Evolutionary conservation across 805 yeast species (phyloP).

Genomic region (Yarrowia yakushimensis): DNA sequence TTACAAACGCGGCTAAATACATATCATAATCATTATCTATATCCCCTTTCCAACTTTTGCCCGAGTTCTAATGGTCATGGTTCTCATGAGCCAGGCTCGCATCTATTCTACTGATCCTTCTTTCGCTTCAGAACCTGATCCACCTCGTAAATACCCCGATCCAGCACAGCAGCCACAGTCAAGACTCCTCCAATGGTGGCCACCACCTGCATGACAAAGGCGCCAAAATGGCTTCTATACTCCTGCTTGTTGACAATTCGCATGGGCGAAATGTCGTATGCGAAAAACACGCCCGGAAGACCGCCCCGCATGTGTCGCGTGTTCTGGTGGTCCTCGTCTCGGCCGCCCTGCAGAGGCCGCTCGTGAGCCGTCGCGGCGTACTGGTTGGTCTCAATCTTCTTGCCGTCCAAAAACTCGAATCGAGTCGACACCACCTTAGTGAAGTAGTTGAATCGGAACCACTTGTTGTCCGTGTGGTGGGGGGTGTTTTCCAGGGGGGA

Average conservation of each 20-base stretch:
- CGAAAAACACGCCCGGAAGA: slow-evolving; percentile 80
- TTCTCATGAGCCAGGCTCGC: too few species aligned
- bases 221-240: slow-evolving; percentile 69
- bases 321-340: slow-evolving; percentile 86
- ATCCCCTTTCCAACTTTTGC: background rate
- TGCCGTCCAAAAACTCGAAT: slow-evolving; percentile 61
- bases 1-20: background rate
- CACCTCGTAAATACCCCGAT: slow-evolving; percentile 84
- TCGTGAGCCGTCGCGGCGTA: slow-evolving; percentile 86
- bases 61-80: background rate
- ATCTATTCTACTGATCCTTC: slow-evolving; percentile 48
- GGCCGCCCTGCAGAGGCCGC: slow-evolving; percentile 80
- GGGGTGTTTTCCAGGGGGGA: slow-evolving; percentile 64
- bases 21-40: slow-evolving; percentile 43
- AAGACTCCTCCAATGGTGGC: slow-evolving; percentile 91
- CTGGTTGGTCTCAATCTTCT: slow-evolving; percentile 72
- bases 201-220: slow-evolving; percentile 75
- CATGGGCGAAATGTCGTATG: slow-evolving; percentile 89
- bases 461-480: slow-evolving; percentile 47
- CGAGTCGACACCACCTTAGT: slow-evolving; percentile 88
- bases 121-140: slow-evolving; percentile 69
- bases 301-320: slow-evolving; percentile 75
- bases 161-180: slow-evolving; percentile 86
- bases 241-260: slow-evolving; percentile 82
- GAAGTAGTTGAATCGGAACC: slow-evolving; percentile 69